Evolutionary conservation across 179 eudicot genomes (phyloP), one percentile per base, ranked within the genome.

Genomic region (Spergularia azorica): DNA sequence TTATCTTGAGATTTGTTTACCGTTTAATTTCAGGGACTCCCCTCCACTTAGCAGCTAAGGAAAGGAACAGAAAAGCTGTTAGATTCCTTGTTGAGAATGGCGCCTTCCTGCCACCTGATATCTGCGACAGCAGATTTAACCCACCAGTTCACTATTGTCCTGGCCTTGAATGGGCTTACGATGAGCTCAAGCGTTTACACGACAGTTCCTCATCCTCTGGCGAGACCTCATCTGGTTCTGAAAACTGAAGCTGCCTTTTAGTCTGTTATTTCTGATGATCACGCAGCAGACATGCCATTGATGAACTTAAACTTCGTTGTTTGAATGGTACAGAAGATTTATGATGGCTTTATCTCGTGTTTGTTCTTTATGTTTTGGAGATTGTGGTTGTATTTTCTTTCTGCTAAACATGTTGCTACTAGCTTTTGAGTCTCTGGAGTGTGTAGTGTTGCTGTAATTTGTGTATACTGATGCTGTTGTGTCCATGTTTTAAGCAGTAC

Each of bases 131-230:
- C 74, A 89, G 97, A 79, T 95, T 95, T 78, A 95, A 95, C 82
- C 98, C 98, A 9, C 98, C 98, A 26, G 75, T 93, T 62, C 98
- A 95, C 78, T 95, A 95, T 75, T 95, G 98, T 81, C 84, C 88
- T 38, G 98, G 98, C 78, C 98, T 95, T 60, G 98, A 95, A 79
- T 93, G 97, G 97, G 98, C 98, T 70, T 95, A 95, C 21, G 97
- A 95, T 26, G 97, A 95, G 80, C 80, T 87, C 86, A 90, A 85
- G 76, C 97, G 95, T 48, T 73, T 92, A 15, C 90, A 87, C 6
- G 92, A 87, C 38, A 80, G 6, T 4, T 83, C 91, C 70, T 84
- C 88, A 3, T 90, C 95, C 17, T 85, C 91, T 36, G 77, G 86
- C 3, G 97, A 92, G 68, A 77, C 83, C 43, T 90, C 95, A 73